These are phyloP conservation scores for Immersiella caudata DNA, from an alignment of 495 filamentous ascomycete species.

Conservation along the genomic window DNA sequence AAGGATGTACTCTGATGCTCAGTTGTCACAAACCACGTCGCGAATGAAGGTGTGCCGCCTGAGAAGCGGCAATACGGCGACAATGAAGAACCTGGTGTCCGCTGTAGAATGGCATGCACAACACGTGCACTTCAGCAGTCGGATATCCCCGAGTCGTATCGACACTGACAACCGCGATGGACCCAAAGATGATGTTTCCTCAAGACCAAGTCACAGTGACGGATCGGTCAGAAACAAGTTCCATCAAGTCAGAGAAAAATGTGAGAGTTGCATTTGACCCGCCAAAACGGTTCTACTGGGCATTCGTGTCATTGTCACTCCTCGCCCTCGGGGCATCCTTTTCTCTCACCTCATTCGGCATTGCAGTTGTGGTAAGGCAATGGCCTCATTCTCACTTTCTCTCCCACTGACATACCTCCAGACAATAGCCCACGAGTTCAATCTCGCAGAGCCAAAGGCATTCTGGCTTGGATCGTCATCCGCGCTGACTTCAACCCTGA, in stretches of 20 bases:
- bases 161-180: not conserved
- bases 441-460: conserved; percentile 56
- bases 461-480: conserved; percentile 60
- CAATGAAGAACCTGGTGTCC: too few species aligned
- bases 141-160: not conserved
- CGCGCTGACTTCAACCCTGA: conserved; percentile 51
- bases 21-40: too few species aligned
- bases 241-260: not conserved
- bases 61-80: too few species aligned
- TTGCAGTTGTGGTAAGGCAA: not conserved
- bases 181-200: not conserved
- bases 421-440: conserved; percentile 52
- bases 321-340: not conserved
- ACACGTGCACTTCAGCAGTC: not conserved
- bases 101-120: too few species aligned
- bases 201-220: not conserved
- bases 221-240: not conserved
- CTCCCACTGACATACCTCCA: conserved; percentile 44
- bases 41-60: too few species aligned
- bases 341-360: not conserved
- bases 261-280: not conserved
- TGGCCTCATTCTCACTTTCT: not conserved
- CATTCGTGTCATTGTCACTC: not conserved
- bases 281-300: not conserved
- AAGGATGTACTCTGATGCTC: too few species aligned